Evolutionary conservation across 1,139 yeast species (phyloP), one percentile per base, ranked within the genome.

Genomic region (Geotrichum klebahnii): DNA sequence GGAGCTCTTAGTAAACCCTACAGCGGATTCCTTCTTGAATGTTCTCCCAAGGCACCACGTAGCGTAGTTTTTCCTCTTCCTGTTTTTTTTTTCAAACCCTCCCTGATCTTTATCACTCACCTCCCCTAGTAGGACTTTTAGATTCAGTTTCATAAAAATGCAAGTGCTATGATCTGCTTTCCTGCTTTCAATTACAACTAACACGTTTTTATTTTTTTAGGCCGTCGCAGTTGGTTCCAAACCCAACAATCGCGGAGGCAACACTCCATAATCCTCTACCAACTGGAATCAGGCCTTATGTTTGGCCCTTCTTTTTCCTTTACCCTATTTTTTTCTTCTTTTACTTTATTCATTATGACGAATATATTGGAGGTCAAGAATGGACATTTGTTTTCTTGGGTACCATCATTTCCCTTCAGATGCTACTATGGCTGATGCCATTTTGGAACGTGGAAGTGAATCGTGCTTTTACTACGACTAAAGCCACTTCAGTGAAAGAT

Each of bases 371-470:
- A 48, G 96, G 96, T 31, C 71, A 76, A 47, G 89, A 83, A 69
- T 75, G 81, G 81, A 92, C 97, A 0, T 88, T 87, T 67, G 95
- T 92, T 34, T 90, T 81, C 61, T 72, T 88, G 42, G 84, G 95
- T 53, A 68, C 88, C 6, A 75, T 90, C 50, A 68, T 84, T 29
- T 81, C 96, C 5, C 55, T 84, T 51, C 94, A 92, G 65, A 72
- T 82, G 53, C 73, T 92, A 65, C 71, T 92, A 52, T 79, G 92
- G 84, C 78, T 92, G 66, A 80, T 89, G 80, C 97, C 98, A n/a
- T 85, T 85, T 64, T 92, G 99, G 99, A 88, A 83, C 64, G 78
- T 89, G 52, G 76, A 79, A 51, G 71, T 92, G 54, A 78, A 80
- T 56, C 78, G 87, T 33, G 67, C 67, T n/a, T 89, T 92, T 71